Conservation (phyloP, 345 rosid genomes). For the Gossypium turneri region DNA sequence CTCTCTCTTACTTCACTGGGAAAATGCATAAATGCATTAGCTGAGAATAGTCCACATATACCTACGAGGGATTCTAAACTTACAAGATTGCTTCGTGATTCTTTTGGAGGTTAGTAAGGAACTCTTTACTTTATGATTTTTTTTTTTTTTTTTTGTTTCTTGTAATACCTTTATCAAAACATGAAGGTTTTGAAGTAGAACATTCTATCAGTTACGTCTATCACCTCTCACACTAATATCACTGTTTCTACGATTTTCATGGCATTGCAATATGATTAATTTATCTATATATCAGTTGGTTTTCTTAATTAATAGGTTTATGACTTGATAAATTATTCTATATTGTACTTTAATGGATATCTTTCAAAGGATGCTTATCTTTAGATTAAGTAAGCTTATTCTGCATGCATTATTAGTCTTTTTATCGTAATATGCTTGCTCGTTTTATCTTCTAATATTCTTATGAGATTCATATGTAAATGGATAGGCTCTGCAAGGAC, state of each 20-base stretch:
- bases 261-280: not conserved
- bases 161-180: not conserved
- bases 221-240: not conserved
- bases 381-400: not conserved
- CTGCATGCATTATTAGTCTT: not conserved
- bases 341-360: not conserved
- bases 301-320: not conserved
- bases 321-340: not conserved
- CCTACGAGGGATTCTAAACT: slow-evolving; percentile 93
- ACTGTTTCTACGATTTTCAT: not conserved
- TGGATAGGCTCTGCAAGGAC: slow-evolving; percentile 84
- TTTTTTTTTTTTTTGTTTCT: not conserved
- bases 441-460: not conserved
- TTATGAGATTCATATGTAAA: slow-evolving; percentile 19
- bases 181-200: not conserved
- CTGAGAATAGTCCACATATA: slow-evolving; percentile 87
- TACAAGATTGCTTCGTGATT: slow-evolving; percentile 93
- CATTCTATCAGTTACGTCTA: not conserved
- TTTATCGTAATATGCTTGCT: slow-evolving; percentile 3
- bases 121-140: not conserved
- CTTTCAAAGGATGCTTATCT: not conserved
- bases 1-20: slow-evolving; percentile 91
- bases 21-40: slow-evolving; percentile 93
- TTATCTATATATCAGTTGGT: not conserved
- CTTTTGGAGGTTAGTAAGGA: slow-evolving; percentile 70